A percentile compares a stretch with the other conserved stretches of the same genome.
phyloP scores from a whole-genome alignment of 1,284 basidiomycete species.

The Ceratobasidium sp. region DNA sequence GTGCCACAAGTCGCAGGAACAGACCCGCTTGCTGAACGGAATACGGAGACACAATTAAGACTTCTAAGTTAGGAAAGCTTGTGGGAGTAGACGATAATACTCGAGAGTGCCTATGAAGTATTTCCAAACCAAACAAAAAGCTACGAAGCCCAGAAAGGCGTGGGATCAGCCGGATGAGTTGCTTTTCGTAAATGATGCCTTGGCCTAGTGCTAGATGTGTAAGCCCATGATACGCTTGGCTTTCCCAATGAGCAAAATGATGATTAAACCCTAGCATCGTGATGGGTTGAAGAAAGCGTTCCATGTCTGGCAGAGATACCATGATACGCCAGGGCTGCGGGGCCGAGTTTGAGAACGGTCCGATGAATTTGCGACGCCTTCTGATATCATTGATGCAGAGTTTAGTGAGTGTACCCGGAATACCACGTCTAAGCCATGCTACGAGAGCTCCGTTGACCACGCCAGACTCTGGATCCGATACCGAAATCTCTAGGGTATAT shows the following conservation, averaged over 20 bases:
- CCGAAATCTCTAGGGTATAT: not conserved
- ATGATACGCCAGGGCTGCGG: not conserved
- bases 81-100: not conserved
- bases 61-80: not conserved
- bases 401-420: constrained; percentile 4
- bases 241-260: not conserved
- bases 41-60: not conserved
- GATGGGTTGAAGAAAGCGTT: not conserved
- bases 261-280: not conserved
- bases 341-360: not conserved
- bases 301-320: not conserved
- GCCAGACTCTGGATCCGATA: too few species aligned
- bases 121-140: not conserved
- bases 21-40: not conserved
- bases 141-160: not conserved
- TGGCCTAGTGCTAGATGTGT: not conserved
- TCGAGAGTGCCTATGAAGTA: not conserved
- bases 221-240: not conserved
- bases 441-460: not conserved
- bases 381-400: not conserved
- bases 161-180: not conserved
- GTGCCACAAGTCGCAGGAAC: constrained; percentile 8
- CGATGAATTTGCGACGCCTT: not conserved
- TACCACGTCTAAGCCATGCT: not conserved
- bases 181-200: not conserved